These are phyloP conservation scores for Phytopythium oedochilum DNA, from an alignment of 352 stramenopile genomes.

Conservation along the genomic window DNA sequence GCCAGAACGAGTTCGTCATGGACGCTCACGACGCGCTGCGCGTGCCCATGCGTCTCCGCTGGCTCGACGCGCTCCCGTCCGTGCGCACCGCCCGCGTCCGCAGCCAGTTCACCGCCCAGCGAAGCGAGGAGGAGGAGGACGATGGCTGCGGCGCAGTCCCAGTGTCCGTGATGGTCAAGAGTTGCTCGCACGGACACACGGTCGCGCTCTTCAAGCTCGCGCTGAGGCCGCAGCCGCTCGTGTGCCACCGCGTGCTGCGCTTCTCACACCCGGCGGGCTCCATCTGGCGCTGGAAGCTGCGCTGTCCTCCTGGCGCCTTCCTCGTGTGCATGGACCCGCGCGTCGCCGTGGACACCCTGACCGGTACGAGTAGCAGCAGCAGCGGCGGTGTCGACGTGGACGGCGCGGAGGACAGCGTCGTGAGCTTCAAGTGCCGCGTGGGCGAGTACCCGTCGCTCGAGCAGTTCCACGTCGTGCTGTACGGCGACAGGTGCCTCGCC, in stretches of 20 bases:
- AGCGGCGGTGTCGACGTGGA: background rate
- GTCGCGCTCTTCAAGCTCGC: conserved; percentile 88
- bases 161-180: conserved; percentile 76
- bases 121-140: background rate
- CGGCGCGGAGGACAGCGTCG: conserved; percentile 13
- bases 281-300: conserved; percentile 59
- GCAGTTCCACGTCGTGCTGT: conserved; percentile 89
- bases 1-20: conserved; percentile 82
- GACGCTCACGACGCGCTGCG: conserved; percentile 77
- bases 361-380: background rate
- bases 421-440: conserved; percentile 83
- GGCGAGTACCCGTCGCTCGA: conserved; percentile 81
- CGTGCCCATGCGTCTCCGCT: conserved; percentile 88
- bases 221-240: conserved; percentile 66
- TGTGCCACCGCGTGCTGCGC: conserved; percentile 79
- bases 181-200: conserved; percentile 86
- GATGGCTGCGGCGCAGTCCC: conserved; percentile 14
- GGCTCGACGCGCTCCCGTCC: conserved; percentile 32
- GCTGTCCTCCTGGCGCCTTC: conserved; percentile 40
- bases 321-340: conserved; percentile 69
- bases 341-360: conserved; percentile 45
- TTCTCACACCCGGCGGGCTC: conserved; percentile 51
- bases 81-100: conserved; percentile 3
- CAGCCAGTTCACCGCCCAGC: background rate
- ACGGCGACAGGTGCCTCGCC: conserved; percentile 84